Evolutionary conservation across 2,329 filamentous ascomycete species (phyloP), one percentile per base, ranked within the genome.

Genomic region (Fusarium guadeloupense): DNA sequence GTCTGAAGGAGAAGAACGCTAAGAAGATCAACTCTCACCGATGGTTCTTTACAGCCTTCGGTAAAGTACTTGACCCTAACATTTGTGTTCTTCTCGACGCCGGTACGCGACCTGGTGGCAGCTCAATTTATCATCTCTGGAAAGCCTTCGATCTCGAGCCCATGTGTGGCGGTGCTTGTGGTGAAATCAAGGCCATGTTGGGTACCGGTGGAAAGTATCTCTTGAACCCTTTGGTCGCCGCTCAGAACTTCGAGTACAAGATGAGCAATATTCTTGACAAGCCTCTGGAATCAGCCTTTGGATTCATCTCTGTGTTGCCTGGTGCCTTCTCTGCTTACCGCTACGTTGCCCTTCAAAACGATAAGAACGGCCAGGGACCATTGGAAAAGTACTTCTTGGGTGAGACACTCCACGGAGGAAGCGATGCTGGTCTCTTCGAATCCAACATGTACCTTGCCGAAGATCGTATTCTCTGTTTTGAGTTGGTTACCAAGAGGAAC

Each of bases 11-110:
- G 74, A 98, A 97, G 85, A 99, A 99, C 74, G 93, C 97, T 80
- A 99, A 99, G 83, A 99, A 99, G 83, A 99, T 99, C 85, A 99
- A 99, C 75, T 98, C 95, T 0, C 95, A 99, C 76, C 84, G 95
- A 74, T 99, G 95, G 95, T 98, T 99, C 80, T 99, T 99, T 83
- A 90, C 96, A 68, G 95, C 94, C 0, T 99, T 99, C 74, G 95
- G 95, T 26, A 86, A 89, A 19, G 91, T 98, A 4, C 79, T 99
- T 38, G 90, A 98, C 62, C 95, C 95, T 33, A 98, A 98, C 71
- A 96, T 99, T 68, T 98, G 95, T 72, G 94, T 98, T 10, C 84
- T 99, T 46, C 86, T 99, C 64, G 95, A 99, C 77, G 95, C 95
- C 2, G 95, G 95, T 80, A 99, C 95, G 0, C 93, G 93, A 67